phyloP scores from a whole-genome alignment of 495 filamentous ascomycete species.

The Filosporella fistucella region DNA sequence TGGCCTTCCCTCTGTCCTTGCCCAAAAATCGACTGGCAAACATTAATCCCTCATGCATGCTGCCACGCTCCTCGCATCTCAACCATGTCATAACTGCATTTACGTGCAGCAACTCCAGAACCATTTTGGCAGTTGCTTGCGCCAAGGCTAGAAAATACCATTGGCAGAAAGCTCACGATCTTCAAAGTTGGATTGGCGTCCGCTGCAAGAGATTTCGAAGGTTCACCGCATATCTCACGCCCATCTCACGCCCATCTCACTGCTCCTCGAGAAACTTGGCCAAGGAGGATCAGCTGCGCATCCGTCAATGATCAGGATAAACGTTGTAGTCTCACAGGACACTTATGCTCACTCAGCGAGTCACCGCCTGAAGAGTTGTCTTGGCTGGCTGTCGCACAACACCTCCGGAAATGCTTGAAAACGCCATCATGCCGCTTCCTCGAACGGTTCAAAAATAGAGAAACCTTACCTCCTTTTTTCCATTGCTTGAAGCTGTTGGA shows the following conservation, averaged over 20 bases:
- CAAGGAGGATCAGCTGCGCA: too few relatives aligned
- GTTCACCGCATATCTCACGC: too few relatives aligned
- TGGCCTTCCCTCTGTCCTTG: not conserved
- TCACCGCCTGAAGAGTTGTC: slow-evolving; percentile 6
- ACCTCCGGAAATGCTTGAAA: slow-evolving; percentile 5
- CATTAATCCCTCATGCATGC: slow-evolving; percentile 22
- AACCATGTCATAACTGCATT: slow-evolving; percentile 3
- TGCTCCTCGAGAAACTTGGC: too few relatives aligned
- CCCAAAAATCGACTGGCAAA: slow-evolving; percentile 17
- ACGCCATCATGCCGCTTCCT: not conserved
- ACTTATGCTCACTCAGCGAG: slow-evolving; percentile 5
- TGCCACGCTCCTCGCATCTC: not conserved
- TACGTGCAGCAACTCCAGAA: slow-evolving; percentile 7
- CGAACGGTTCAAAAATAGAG: not conserved
- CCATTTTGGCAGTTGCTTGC: slow-evolving; percentile 16
- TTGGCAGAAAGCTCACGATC: slow-evolving; percentile 2
- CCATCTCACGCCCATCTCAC: too few relatives aligned
- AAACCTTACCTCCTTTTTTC: not conserved
- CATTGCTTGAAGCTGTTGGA: too few relatives aligned
- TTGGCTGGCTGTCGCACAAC: slow-evolving; percentile 3
- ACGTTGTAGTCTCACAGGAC: too few relatives aligned
- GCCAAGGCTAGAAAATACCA: not conserved
- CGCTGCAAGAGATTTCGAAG: too few relatives aligned
- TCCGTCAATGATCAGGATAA: too few relatives aligned
- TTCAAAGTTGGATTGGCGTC: not conserved